Percentiles rank a stretch among this genome's conserved stretches.
Evolutionary conservation across 495 filamentous ascomycete genomes (phyloP).

Genomic region (Hypoxylon perforatum): DNA sequence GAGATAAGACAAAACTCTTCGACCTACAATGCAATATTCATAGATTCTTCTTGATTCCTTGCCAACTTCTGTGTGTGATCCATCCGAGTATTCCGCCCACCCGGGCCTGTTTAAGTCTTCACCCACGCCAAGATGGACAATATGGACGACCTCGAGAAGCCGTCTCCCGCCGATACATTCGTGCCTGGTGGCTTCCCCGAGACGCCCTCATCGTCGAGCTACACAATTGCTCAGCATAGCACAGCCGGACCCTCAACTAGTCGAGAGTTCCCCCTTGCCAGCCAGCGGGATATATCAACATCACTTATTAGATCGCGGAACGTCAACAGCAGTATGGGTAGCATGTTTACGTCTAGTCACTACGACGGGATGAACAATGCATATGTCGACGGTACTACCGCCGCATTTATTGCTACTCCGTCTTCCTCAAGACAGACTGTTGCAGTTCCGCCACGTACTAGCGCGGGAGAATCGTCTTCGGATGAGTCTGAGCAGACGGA

Average conservation of each 20-base stretch:
- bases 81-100: background rate
- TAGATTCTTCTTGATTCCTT: constrained; percentile 19
- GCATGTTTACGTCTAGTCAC: constrained; percentile 10
- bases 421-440: constrained; percentile 25
- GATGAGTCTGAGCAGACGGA: constrained; percentile 37
- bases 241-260: background rate
- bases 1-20: background rate
- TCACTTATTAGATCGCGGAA: constrained; percentile 12
- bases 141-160: too few species aligned
- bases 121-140: constrained; percentile 26
- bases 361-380: background rate
- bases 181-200: constrained; percentile 39
- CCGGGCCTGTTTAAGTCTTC: background rate
- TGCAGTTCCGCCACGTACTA: background rate
- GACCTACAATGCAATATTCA: constrained; percentile 11
- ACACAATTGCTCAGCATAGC: background rate
- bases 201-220: constrained; percentile 24
- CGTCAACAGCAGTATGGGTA: background rate
- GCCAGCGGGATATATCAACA: constrained; percentile 7
- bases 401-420: constrained; percentile 2
- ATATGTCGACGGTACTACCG: constrained; percentile 12
- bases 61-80: background rate
- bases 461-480: constrained; percentile 24
- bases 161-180: constrained; percentile 30
- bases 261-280: constrained; percentile 24